Evolutionary conservation across 306 rosid genomes (phyloP).

Genomic region (Vicia sativa): DNA sequence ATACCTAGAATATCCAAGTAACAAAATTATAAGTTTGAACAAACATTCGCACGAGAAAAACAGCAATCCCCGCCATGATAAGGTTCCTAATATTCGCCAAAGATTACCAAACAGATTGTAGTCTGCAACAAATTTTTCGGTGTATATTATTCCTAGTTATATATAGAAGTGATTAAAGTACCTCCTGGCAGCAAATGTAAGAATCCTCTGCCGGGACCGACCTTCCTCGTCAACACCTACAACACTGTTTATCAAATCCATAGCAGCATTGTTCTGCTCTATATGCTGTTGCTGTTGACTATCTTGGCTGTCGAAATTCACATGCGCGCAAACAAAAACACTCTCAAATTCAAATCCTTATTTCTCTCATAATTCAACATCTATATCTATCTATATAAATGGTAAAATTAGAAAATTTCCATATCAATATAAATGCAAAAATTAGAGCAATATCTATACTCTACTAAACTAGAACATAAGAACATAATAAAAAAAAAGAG

Average conservation of each 20-base stretch:
- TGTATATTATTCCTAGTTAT: background rate
- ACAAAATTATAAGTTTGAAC: conserved; percentile 35
- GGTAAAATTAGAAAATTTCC: conserved; percentile 12
- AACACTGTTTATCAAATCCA: conserved; percentile 89
- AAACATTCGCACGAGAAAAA: conserved; percentile 6
- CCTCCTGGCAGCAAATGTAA: conserved; percentile 98
- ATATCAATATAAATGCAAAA: background rate
- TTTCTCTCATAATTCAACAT: background rate
- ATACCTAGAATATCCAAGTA: conserved; percentile 62
- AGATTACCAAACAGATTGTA: too few relatives aligned
- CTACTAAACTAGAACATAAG: too few relatives aligned
- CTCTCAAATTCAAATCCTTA: conserved; percentile 35
- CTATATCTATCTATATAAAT: background rate
- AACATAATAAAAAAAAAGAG: too few relatives aligned
- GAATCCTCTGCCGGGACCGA: conserved; percentile 96
- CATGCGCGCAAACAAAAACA: background rate
- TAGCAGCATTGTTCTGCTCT: conserved; percentile 78
- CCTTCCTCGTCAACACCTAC: conserved; percentile 91
- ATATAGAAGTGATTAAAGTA: conserved; percentile 37
- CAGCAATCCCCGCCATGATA: background rate
- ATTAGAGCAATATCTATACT: background rate
- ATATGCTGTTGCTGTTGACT: conserved; percentile 57
- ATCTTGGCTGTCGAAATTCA: conserved; percentile 57
- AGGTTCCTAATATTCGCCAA: conserved; percentile 16
- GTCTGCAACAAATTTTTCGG: background rate